phyloP scores from a whole-genome alignment of 306 rosid species.

The Castanea sativa region DNA sequence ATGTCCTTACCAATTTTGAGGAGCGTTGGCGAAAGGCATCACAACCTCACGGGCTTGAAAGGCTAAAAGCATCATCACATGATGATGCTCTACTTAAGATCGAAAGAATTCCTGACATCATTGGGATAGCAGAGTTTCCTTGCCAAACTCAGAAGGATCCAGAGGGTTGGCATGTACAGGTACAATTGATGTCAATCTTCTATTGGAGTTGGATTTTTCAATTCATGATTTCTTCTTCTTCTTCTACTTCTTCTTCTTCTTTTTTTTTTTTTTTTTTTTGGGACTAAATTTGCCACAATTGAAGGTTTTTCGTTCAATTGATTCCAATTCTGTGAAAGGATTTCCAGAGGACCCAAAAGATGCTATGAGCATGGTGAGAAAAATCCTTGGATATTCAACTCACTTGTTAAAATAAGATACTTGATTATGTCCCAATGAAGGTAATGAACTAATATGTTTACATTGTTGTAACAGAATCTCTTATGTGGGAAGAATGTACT shows the following conservation, averaged over 20 bases:
- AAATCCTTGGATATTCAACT: background rate
- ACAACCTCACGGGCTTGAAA: conserved; percentile 39
- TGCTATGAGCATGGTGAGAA: conserved; percentile 57
- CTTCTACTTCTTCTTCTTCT: too few species aligned
- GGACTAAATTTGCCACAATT: conserved; percentile 11
- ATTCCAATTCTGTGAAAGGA: conserved; percentile 79
- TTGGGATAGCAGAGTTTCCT: conserved; percentile 53
- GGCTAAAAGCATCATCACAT: conserved; percentile 39
- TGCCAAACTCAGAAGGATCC: conserved; percentile 36
- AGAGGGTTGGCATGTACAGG: conserved; percentile 95
- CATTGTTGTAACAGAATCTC: conserved; percentile 56
- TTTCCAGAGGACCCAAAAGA: conserved; percentile 72
- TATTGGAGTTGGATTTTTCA: background rate
- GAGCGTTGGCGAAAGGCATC: conserved; percentile 80
- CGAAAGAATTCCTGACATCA: conserved; percentile 66
- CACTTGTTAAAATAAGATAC: conserved; percentile 4
- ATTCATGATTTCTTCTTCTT: background rate
- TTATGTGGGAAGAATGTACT: conserved; percentile 79
- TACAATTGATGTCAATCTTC: conserved; percentile 25
- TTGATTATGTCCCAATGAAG: background rate
- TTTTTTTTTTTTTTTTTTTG: background rate
- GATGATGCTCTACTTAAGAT: conserved; percentile 70
- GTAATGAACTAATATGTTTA: conserved; percentile 13
- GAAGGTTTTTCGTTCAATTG: conserved; percentile 88
- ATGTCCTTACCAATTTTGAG: conserved; percentile 79